Evolutionary conservation across 305 asterid genomes (phyloP), one percentile per base, ranked within the genome.

Genomic region (Fraxinus angustifolia): DNA sequence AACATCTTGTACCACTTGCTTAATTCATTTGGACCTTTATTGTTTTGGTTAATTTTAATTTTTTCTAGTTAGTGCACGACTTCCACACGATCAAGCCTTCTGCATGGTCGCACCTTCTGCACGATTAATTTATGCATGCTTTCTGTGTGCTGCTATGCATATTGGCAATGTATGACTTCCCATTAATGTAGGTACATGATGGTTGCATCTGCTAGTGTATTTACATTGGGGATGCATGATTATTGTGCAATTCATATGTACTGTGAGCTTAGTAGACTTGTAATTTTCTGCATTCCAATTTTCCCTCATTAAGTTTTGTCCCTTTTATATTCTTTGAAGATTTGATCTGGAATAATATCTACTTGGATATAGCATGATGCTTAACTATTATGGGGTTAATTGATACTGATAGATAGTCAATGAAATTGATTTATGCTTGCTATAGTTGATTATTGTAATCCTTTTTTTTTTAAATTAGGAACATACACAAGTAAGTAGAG

Each of bases 1-100:
- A 78, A 48, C 45, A 23, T 78, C 4, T 56, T 77, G 16, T 36
- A 72, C 28, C 53, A 36, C 73, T 79, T 77, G 58, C 28, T 76
- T 23, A 16, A 28, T 65, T 50, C 28, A 70, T 77, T 40, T 30
- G 14, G 17, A 73, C 30, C 3, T 76, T 80, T 56, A 11, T 33
- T 40, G 38, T 42, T 67, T 73, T 60, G 60, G 40, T 75, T 42
- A 12, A 17, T 40, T 79, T 58, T 16, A 50, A 28, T 53, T 14
- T 58, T 7, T 58, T 56, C 65, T 8, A 77, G 42, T 65, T 48
- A 5, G 1, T 4, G 42, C 68, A 62, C 76, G 77, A 72, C 70
- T 62, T 35, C 60, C 31, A 26, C 23, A 82, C 67, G 81, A 17
- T 30, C 34, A 19, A 58, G 2, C 67, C 10, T 50, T 17, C 11